Evolutionary conservation across 345 rosid genomes (phyloP).

Genomic region (Carallia pectinifolia): DNA sequence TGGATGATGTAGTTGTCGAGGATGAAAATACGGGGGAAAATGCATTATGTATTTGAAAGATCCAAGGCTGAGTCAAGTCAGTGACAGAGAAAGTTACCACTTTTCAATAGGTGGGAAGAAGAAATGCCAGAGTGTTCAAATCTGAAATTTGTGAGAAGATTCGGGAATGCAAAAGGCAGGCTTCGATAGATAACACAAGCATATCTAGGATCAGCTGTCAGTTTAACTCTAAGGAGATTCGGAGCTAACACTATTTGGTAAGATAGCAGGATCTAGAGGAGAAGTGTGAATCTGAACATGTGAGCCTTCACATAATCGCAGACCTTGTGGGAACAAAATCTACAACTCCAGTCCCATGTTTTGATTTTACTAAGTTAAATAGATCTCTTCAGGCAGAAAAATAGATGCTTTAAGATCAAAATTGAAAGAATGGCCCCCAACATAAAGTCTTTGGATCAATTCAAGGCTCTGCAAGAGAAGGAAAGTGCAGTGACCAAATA

Average conservation of each 20-base stretch:
- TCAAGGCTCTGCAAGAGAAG: slow-evolving; percentile 75
- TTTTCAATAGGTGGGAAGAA: slow-evolving; percentile 67
- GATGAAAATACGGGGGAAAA: slow-evolving; percentile 90
- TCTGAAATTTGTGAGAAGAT: slow-evolving; percentile 83
- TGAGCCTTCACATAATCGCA: slow-evolving; percentile 56
- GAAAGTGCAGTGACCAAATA: slow-evolving; percentile 79
- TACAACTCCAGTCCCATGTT: slow-evolving; percentile 46
- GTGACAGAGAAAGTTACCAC: slow-evolving; percentile 52
- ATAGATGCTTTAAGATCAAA: slow-evolving; percentile 61
- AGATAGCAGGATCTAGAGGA: slow-evolving; percentile 76
- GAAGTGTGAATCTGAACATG: slow-evolving; percentile 79
- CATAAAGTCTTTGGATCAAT: slow-evolving; percentile 90
- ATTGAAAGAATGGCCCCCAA: slow-evolving; percentile 93
- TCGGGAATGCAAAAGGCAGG: slow-evolving; percentile 81
- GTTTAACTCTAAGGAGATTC: slow-evolving; percentile 73
- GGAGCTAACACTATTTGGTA: slow-evolving; percentile 63
- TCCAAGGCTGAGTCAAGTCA: slow-evolving; percentile 42
- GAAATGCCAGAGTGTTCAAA: slow-evolving; percentile 77
- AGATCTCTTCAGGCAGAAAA: slow-evolving; percentile 69
- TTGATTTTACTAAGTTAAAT: slow-evolving; percentile 77
- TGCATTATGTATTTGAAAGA: slow-evolving; percentile 68
- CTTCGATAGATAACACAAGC: slow-evolving; percentile 73
- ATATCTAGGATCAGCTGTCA: slow-evolving; percentile 76
- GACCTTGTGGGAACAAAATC: slow-evolving; percentile 74
- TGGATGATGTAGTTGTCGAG: slow-evolving; percentile 96